A percentile compares a stretch with the other conserved stretches of the same genome.
phyloP scores from a whole-genome alignment of 345 rosid species.

The Salix dunnii region DNA sequence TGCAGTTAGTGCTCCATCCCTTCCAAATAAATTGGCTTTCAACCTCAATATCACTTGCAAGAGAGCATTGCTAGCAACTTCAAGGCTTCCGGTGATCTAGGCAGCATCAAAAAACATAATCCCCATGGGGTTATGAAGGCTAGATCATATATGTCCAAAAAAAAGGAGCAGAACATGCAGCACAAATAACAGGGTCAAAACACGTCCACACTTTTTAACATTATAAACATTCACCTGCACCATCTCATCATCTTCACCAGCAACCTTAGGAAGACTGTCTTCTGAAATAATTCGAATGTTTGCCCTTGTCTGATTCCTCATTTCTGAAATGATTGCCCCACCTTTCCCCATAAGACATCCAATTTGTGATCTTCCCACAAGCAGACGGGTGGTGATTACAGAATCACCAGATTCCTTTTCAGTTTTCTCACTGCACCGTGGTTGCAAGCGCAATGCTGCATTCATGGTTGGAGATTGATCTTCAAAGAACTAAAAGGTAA shows the following conservation, averaged over 20 bases:
- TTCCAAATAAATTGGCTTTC: slow-evolving; percentile 34
- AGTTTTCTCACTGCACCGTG: slow-evolving; percentile 36
- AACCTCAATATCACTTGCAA: slow-evolving; percentile 31
- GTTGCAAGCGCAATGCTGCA: slow-evolving; percentile 35
- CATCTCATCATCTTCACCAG: slow-evolving; percentile 35
- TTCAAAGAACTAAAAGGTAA: slow-evolving; percentile 18
- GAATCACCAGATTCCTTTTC: slow-evolving; percentile 35
- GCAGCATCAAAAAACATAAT: slow-evolving; percentile 7
- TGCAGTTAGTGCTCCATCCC: slow-evolving; percentile 29
- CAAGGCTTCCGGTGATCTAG: slow-evolving; percentile 32
- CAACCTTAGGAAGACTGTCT: slow-evolving; percentile 32
- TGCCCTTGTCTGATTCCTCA: slow-evolving; percentile 34
- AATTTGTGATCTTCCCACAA: slow-evolving; percentile 32
- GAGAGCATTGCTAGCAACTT: slow-evolving; percentile 36
- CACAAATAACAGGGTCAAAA: neutral
- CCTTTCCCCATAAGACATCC: slow-evolving; percentile 41
- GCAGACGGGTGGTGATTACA: slow-evolving; percentile 34
- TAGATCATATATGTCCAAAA: neutral
- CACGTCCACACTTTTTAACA: neutral
- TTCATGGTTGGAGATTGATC: slow-evolving; percentile 32
- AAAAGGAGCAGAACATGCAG: neutral
- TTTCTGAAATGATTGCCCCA: slow-evolving; percentile 36
- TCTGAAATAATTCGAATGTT: slow-evolving; percentile 28
- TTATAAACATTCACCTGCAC: slow-evolving; percentile 27
- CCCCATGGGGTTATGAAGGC: neutral